Base-by-base conservation (phyloP, 2,329 filamentous ascomycete genomes). In the Aspergillus sp. region DNA sequence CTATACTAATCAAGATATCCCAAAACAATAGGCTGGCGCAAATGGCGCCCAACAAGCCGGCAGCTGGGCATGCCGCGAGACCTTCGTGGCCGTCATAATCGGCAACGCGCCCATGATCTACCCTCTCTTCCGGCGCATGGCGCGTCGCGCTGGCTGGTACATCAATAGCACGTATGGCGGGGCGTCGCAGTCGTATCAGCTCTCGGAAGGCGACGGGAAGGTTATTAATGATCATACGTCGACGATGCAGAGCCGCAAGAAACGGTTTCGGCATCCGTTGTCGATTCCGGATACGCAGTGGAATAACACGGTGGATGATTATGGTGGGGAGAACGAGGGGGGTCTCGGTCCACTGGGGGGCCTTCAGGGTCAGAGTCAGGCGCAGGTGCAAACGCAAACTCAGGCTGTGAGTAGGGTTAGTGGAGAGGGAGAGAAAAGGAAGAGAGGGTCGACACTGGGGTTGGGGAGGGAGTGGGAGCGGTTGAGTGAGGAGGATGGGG, bases 61-160 rank as follows among this genome's bases (percentile, higher is more conserved):
- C 55, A 75, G 70, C 65, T 81, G 78, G 78, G 76, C 77, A 54
- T 74, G 73, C 39, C 77, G 78, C 55, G 78, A 80, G 64, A 78
- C 78, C 39, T 80, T 80, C 52, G 74, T 80, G 52, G 77, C 77
- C 14, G 75, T 80, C 11, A 61, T 80, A 22, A 75, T 80, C 57
- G 71, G 71, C 54, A 80, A 81, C 63, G 51, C 74, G 5, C 78
- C 78, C 2, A 77, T 80, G 70, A 75, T 80, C 55, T 78, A 78
- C 61, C 75, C 73, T 0, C 58, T 74, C 10, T 26, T 74, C 36
- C 72, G 72, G 2, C 68, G 71, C 1, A 31, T 67, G 1, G 66
- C 67, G 9, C 67, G 61, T 9, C 68, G 66, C 16, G 69, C 70
- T 0, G 70, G 71, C 6, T 18, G 67, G 12, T 72, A 71, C 50